Evolutionary conservation across 805 yeast species (phyloP), one percentile per base, ranked within the genome.

Genomic region (Ogataea angusta): DNA sequence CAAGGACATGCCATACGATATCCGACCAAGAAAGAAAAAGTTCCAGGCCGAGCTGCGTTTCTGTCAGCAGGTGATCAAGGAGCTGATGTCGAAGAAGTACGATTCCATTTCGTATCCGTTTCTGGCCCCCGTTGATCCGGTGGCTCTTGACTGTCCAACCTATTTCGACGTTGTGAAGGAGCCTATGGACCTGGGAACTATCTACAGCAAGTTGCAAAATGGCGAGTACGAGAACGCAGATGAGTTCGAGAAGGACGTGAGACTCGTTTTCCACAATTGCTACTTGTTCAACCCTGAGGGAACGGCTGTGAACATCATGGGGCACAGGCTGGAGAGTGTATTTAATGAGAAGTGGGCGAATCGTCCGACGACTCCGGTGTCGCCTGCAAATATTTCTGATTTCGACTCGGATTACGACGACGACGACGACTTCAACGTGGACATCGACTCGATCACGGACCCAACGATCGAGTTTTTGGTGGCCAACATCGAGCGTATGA

Each of bases 271-370:
- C 68, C 70, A 76, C 47, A 91, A 93, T 66, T 91, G 98, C 67
- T 93, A 87, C 62, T 71, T 75, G 12, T 93, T 91, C 69, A 93
- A 93, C 64, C 98, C 99, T 2, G 95, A 85, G 54, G 95, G 96
- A n/a, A 82, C 95, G 5, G 95, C 95, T 35, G 99, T 93, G 26
- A 88, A 90, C 62, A 76, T 78, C 75, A 85, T 93, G 95, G 99
- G 98, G 14, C 95, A 87, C 61, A 75, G 89, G 53, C 69, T 93
- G 41, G 97, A 93, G 64, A 82, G 81, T 19, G 76, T 85, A 3
- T 93, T 91, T 58, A 85, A 88, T 54, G 81, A 85, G 56, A 82
- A 80, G 62, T 91, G 98, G 97, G 75, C 78, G 17, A 89, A 87
- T 51, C 79, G 82, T 61, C 96, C 96, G 14, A 71, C 80, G 10